Evolutionary conservation across 345 rosid species (phyloP).

Genomic region (Eucalyptus dawsonii): DNA sequence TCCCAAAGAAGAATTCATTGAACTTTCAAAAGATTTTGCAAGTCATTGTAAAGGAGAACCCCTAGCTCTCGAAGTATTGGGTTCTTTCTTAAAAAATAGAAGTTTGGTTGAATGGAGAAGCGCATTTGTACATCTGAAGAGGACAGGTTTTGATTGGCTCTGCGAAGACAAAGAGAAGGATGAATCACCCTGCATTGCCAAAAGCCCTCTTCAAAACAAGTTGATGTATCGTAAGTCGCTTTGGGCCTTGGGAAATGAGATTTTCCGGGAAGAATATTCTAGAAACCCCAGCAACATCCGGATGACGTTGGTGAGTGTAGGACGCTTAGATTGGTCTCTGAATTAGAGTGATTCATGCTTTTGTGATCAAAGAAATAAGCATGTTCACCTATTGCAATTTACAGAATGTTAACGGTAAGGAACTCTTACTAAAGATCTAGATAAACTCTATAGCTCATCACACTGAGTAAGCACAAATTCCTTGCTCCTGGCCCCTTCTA

Average conservation of each 20-base stretch:
- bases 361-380: not conserved
- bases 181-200: not conserved
- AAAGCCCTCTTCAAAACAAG: not conserved
- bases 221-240: not conserved
- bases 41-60: not conserved
- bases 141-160: not conserved
- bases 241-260: not conserved
- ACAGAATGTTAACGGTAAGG: not conserved
- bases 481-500: not conserved
- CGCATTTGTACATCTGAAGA: not conserved
- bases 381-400: not conserved
- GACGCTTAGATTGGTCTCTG: not conserved
- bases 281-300: not conserved
- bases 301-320: not conserved
- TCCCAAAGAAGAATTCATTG: not conserved
- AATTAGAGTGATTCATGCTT: not conserved
- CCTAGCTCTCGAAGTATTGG: not conserved
- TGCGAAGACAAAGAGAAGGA: not conserved
- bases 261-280: not conserved
- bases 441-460: not conserved
- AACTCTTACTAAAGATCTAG: not conserved
- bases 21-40: not conserved
- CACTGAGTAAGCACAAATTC: not conserved
- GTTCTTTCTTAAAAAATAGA: not conserved
- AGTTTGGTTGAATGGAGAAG: not conserved